Conservation (phyloP, 2,329 filamentous ascomycete genomes). For the Lachnellula subtilissima region DNA sequence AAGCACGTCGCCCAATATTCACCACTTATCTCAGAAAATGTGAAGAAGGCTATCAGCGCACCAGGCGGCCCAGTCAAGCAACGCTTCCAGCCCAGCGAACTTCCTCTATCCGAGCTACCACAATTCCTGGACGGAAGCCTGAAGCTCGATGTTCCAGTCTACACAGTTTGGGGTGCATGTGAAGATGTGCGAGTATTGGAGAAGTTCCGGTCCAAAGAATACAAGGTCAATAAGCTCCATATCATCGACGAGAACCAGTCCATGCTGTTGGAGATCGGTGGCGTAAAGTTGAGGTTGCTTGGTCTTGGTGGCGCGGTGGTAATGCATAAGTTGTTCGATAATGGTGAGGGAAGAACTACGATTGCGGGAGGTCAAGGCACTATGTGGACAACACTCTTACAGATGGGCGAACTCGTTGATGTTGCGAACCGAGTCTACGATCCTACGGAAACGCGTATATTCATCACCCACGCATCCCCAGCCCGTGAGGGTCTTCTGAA, state of each 20-base stretch:
- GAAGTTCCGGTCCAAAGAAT: constrained; percentile 95
- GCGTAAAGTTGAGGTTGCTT: constrained; percentile 89
- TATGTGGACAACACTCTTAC: constrained; percentile 97
- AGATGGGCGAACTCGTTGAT: constrained; percentile 97
- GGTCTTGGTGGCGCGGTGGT: constrained; percentile 94
- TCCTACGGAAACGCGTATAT: constrained; percentile 92
- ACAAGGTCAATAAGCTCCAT: constrained; percentile 95
- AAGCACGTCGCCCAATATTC: constrained; percentile 99
- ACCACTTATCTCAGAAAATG: constrained; percentile 76
- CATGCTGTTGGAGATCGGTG: constrained; percentile 87
- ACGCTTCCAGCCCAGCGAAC: constrained; percentile 73
- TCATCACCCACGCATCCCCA: constrained; percentile 94
- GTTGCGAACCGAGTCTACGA: constrained; percentile 98
- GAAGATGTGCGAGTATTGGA: constrained; percentile 97
- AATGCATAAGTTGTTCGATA: constrained; percentile 99
- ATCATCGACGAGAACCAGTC: constrained; percentile 98
- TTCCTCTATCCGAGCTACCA: constrained; percentile 88
- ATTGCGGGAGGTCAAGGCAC: constrained; percentile 98
- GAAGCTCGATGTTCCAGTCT: constrained; percentile 92
- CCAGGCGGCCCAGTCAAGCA: constrained; percentile 77
- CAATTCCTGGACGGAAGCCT: constrained; percentile 82
- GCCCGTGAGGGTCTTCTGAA: constrained; percentile 95
- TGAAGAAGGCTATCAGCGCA: constrained; percentile 62
- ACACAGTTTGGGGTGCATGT: constrained; percentile 98
- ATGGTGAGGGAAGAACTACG: constrained; percentile 94